Percentiles rank a stretch among this genome's conserved stretches.
These are phyloP conservation scores for Naematelia aurantialba DNA, from an alignment of 768 basidiomycete species.

Conservation along the genomic window DNA sequence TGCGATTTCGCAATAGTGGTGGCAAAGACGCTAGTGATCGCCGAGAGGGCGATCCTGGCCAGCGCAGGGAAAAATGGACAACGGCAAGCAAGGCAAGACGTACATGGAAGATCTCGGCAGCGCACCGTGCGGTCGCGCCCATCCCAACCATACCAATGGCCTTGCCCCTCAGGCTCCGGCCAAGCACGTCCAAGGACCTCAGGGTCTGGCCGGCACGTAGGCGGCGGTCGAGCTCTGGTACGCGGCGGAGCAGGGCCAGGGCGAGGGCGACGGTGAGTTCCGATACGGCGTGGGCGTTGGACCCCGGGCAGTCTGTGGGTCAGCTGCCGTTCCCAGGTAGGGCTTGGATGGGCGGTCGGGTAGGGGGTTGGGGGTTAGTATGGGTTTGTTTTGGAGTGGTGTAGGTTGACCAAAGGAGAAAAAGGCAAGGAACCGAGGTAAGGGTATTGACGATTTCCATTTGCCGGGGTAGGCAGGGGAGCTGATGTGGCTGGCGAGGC, in stretches of 20 bases:
- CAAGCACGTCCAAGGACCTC: slow-evolving; percentile 15
- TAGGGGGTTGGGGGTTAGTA: no score
- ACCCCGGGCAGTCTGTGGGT: slow-evolving; percentile 27
- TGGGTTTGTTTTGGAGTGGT: no score
- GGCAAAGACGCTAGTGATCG: no score
- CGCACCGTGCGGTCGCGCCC: slow-evolving; percentile 38
- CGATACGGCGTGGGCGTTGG: slow-evolving; percentile 16
- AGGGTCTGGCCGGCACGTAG: slow-evolving; percentile 19
- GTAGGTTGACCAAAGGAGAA: no score
- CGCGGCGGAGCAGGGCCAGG: slow-evolving; percentile 16
- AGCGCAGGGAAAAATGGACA: not conserved
- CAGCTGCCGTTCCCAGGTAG: no score
- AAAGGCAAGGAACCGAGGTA: no score
- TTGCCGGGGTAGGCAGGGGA: no score
- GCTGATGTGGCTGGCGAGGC: no score
- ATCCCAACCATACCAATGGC: slow-evolving; percentile 46
- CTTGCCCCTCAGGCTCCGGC: slow-evolving; percentile 33
- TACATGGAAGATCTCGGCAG: slow-evolving; percentile 32
- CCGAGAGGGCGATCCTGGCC: no score
- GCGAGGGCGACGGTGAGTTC: slow-evolving; percentile 18
- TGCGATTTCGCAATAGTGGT: no score
- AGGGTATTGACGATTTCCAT: no score
- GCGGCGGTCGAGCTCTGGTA: slow-evolving; percentile 12
- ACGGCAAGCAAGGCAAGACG: slow-evolving; percentile 1
- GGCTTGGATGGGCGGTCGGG: no score